Base-by-base conservation (phyloP, 2,329 filamentous ascomycete species). In the Dactylellina leptospora region DNA sequence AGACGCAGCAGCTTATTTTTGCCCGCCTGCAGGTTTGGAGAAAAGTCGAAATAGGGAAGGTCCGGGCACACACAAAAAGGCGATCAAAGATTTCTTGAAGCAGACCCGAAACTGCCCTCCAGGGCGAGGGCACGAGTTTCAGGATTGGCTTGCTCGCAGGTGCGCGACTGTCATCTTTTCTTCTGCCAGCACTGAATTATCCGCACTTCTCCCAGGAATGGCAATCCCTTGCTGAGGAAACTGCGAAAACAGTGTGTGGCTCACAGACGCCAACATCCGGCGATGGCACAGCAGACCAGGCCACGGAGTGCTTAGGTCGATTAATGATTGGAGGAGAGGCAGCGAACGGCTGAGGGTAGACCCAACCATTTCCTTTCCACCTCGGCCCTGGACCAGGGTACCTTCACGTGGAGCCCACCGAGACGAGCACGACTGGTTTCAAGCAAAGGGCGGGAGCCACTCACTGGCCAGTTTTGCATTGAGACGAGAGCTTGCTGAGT, bases 401-500 rank as follows among this genome's bases (percentile, higher is more conserved):
- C n/a, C 48, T 59, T 72, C 66, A 72, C 66, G 66, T 72, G 66
- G 58, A 59, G 45, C 66, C 66, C 58, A 62, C 66, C 58, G 58
- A 71, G 66, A 72, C 66, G 58, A 72, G 23, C 9, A 58, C 54
- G 25, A 72, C 58, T 59, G 53, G 68, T 72, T 72, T 72, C 68
- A 72, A 64, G 59, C 59, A 64, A 42, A 64, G 68, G 20, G 59
- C 59, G 59, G 68, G 53, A 53, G 59, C 53, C 59, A 59, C 45
- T 72, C 16, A 72, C 59, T 72, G 68, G 68, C 47, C 40, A 44
- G 68, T 72, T 64, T 72, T 64, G 68, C 68, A 63, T 64, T 72
- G 56, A 72, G 59, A 71, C 66, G 68, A 72, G 53, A 72, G 68
- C 68, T 72, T 72, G 68, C 66, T 72, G 68, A 72, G 68, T 72